A percentile compares a stretch with the other conserved stretches of the same genome.
Evolutionary conservation across 768 basidiomycete species (phyloP).

Genomic region (Naganishia randhawae): DNA sequence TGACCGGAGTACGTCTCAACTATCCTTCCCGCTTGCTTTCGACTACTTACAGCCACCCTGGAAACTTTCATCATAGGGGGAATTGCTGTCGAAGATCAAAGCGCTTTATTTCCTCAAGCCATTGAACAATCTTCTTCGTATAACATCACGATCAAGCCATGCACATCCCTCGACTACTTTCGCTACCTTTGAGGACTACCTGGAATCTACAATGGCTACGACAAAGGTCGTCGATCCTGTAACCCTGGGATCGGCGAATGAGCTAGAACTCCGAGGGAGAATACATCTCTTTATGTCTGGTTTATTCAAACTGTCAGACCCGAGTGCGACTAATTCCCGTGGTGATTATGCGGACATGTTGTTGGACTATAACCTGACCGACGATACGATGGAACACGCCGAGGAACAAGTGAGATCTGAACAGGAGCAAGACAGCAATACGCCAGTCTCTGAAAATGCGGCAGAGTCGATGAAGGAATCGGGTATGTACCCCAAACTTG

Average conservation of each 20-base stretch:
- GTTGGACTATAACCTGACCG: background rate
- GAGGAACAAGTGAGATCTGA: background rate
- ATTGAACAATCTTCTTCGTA: constrained; percentile 16
- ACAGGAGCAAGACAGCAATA: background rate
- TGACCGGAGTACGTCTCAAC: background rate
- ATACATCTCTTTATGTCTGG: constrained; percentile 21
- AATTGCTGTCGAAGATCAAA: background rate
- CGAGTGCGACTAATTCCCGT: constrained; percentile 11
- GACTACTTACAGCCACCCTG: background rate
- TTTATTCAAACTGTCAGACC: constrained; percentile 2
- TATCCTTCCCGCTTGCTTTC: too few relatives aligned
- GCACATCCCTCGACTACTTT: constrained; percentile 19
- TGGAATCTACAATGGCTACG: background rate
- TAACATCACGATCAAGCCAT: constrained; percentile 18
- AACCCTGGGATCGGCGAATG: background rate
- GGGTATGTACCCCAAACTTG: background rate
- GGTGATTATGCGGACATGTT: constrained; percentile 10
- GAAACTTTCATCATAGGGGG: background rate
- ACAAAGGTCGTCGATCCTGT: background rate
- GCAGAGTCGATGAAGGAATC: background rate
- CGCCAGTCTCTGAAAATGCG: background rate
- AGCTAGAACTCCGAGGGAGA: constrained; percentile 14
- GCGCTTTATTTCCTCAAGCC: constrained; percentile 16
- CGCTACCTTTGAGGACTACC: constrained; percentile 6
- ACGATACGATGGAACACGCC: background rate